Percentiles rank a stretch among this genome's conserved stretches.
Evolutionary conservation across 306 rosid genomes (phyloP).

Genomic region (Sphenostylis stenocarpa): DNA sequence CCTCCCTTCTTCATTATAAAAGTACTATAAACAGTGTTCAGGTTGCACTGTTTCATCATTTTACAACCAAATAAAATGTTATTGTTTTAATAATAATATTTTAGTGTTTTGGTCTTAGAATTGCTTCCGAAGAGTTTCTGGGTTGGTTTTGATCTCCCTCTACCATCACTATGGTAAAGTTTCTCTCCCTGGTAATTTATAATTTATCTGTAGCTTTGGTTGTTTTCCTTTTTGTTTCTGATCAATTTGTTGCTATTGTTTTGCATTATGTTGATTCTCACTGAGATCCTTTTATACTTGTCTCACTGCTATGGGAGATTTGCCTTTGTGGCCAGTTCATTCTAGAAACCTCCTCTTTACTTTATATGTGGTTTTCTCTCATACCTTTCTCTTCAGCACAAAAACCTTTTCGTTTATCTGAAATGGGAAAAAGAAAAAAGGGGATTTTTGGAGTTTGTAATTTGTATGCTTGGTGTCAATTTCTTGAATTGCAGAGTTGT

Average conservation of each 20-base stretch:
- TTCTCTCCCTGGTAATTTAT: neutral
- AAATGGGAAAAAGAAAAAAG: too few species aligned
- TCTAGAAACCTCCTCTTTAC: neutral
- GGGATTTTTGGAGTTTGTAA: neutral
- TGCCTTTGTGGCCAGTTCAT: neutral
- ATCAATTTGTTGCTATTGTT: neutral
- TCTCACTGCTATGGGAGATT: neutral
- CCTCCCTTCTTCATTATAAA: neutral
- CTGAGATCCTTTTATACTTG: neutral
- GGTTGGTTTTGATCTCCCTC: neutral
- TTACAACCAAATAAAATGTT: neutral
- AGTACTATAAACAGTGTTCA: neutral
- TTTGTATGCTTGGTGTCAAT: neutral
- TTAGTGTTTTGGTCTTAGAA: neutral
- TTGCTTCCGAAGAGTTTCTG: neutral
- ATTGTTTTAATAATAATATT: neutral
- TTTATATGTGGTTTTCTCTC: neutral
- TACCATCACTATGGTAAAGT: slow-evolving; percentile 33
- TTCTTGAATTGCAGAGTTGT: neutral
- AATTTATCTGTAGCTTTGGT: neutral
- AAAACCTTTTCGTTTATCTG: neutral
- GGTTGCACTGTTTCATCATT: neutral
- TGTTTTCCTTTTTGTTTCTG: neutral
- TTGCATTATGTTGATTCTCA: neutral
- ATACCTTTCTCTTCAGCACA: neutral